Evolutionary conservation across 2,329 filamentous ascomycete species (phyloP).

Genomic region (Ilyonectria mors-panacis): DNA sequence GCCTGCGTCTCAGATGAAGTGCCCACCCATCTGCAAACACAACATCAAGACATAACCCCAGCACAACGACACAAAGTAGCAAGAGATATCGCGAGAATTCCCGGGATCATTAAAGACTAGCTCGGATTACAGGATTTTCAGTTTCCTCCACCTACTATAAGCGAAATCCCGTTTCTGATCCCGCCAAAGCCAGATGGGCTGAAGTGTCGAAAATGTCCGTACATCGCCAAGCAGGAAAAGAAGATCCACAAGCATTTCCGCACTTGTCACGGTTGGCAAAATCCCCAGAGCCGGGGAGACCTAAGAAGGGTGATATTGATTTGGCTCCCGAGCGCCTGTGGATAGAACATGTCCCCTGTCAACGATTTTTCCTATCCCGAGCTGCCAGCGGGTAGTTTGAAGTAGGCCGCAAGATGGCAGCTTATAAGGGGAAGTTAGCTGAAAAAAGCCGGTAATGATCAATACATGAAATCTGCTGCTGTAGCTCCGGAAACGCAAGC

Average conservation of each 20-base stretch:
- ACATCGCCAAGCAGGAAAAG: neutral
- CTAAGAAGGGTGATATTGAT: neutral
- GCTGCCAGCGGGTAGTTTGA: too few relatives aligned
- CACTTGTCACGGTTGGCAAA: neutral
- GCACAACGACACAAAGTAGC: neutral
- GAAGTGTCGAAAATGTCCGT: neutral
- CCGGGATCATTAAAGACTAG: too few relatives aligned
- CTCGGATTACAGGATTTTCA: too few relatives aligned
- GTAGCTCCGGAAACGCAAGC: too few relatives aligned
- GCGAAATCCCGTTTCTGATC: neutral
- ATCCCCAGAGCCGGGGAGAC: neutral
- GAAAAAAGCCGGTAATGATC: too few relatives aligned
- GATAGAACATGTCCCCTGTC: too few relatives aligned
- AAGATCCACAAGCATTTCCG: neutral
- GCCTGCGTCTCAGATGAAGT: neutral
- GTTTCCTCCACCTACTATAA: neutral
- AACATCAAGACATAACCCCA: neutral
- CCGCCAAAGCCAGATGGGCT: slow-evolving; percentile 3
- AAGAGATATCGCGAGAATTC: neutral
- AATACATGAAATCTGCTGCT: too few relatives aligned
- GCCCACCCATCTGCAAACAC: neutral
- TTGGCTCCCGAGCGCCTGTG: neutral
- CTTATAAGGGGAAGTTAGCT: too few relatives aligned
- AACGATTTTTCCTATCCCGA: too few relatives aligned
- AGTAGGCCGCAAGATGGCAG: too few relatives aligned